Percentiles rank a stretch among this genome's conserved stretches.
phyloP scores from a whole-genome alignment of 2,329 filamentous ascomycete genomes.

The Curvularia eragrostidis region DNA sequence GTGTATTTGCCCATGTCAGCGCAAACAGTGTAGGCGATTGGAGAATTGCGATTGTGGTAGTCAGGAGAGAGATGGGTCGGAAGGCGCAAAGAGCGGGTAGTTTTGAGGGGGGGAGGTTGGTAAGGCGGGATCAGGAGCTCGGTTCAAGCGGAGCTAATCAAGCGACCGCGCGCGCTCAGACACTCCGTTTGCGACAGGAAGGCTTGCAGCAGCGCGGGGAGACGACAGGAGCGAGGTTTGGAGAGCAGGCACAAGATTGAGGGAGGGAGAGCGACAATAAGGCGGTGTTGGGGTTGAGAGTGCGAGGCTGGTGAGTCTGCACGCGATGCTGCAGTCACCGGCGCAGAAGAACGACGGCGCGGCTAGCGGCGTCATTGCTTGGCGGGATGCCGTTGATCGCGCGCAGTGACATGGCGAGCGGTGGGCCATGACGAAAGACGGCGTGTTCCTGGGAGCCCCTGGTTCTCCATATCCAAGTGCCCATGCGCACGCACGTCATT shows the following conservation, averaged over 20 bases:
- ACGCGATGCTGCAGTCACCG: constrained; percentile 12
- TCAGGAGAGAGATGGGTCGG: constrained; percentile 40
- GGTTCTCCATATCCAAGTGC: no score
- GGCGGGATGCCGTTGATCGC: constrained; percentile 18
- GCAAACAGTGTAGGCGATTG: constrained; percentile 27
- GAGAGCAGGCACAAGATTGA: constrained; percentile 19
- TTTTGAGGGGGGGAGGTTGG: constrained; percentile 37
- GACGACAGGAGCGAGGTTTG: constrained; percentile 17
- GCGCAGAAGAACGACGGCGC: constrained; percentile 20
- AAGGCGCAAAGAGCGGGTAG: constrained; percentile 23
- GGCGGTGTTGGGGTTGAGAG: constrained; percentile 19
- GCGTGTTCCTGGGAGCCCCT: no score
- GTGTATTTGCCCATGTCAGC: constrained; percentile 69
- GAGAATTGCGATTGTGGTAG: constrained; percentile 20
- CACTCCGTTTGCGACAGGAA: constrained; percentile 23
- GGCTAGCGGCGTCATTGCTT: constrained; percentile 22
- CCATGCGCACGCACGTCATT: no score
- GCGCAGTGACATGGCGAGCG: constrained; percentile 9
- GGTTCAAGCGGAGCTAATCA: constrained; percentile 28
- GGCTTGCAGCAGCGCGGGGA: constrained; percentile 22
- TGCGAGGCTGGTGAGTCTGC: constrained; percentile 29
- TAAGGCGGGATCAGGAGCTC: constrained; percentile 34
- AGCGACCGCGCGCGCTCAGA: constrained; percentile 34
- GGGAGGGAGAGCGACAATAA: constrained; percentile 11
- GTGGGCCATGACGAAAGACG: constrained; percentile 30